Base-by-base conservation (phyloP, 129 eudicot species). In the Pittosporum tobira region DNA sequence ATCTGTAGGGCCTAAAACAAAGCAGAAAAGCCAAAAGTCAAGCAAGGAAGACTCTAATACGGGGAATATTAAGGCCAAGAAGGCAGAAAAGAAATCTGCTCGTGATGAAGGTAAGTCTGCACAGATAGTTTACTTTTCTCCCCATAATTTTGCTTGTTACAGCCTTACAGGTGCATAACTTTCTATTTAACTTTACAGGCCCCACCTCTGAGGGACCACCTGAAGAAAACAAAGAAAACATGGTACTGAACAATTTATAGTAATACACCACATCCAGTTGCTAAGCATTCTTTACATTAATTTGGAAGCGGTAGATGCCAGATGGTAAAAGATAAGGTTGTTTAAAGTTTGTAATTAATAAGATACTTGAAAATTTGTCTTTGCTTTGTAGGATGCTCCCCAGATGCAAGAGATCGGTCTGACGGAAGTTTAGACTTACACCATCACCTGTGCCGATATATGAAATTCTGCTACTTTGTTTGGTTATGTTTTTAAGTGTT, bases 221-320 rank as follows among this genome's bases (percentile, higher is more conserved):
- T 14, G 77, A 81, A 78, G 91, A 77, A 66, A 77, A 84, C 79
- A 88, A 88, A 79, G 96, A 88, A 75, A 88, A 88, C 69, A 57
- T 74, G 91, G 94, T 84, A 71, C 24, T 3, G 42, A 3, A 11
- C 16, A 5, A 25, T 29, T 12, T 6, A 34, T 37, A 42, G 36
- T 14, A 50, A 25, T 57, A n/a, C n/a, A n/a, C n/a, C n/a, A n/a
- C n/a, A n/a, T n/a, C n/a, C n/a, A n/a, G n/a, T n/a, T n/a, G 11
- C 9, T 36, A 36, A 36, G 42, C 42, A 36, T 36, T 36, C 11
- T 36, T 36, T 45, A 45, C 15, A n/a, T n/a, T 40, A 40, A 40
- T 15, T 2, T 40, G 16, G 46, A 11, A 10, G 11, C 46, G 11
- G 14, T 40, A 40, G n/a, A 14, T 40, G 11, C 11, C 14, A 40